Evolutionary conservation across 2,329 filamentous ascomycete species (phyloP).

Genomic region (Podosphaera fusca): DNA sequence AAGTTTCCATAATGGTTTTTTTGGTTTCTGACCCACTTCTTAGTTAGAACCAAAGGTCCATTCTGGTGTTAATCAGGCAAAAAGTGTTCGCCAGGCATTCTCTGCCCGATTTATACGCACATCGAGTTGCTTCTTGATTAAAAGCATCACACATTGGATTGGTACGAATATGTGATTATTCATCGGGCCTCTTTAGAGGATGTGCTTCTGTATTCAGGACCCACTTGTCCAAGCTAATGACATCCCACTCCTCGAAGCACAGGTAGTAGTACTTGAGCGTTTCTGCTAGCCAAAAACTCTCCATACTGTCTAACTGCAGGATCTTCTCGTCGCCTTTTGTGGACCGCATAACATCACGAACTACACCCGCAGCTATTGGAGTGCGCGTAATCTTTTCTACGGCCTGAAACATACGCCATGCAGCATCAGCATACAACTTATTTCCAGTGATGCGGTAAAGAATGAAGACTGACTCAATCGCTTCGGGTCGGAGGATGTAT

Average conservation of each 20-base stretch:
- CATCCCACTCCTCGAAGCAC: conserved; percentile 23
- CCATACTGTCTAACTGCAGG: conserved; percentile 27
- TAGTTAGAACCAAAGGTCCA: too few species aligned
- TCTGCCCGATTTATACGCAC: too few species aligned
- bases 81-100: too few species aligned
- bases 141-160: too few species aligned
- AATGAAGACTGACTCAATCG: conserved; percentile 44
- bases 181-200: conserved; percentile 10
- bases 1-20: too few species aligned
- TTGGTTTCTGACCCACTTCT: too few species aligned
- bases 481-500: conserved; percentile 37
- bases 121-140: too few species aligned
- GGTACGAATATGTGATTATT: neutral
- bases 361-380: conserved; percentile 20
- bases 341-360: conserved; percentile 18
- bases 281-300: conserved; percentile 40
- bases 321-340: conserved; percentile 16
- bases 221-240: conserved; percentile 36
- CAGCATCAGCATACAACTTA: conserved; percentile 19
- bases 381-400: conserved; percentile 22
- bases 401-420: conserved; percentile 26
- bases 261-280: conserved; percentile 41
- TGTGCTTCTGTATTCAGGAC: conserved; percentile 22
- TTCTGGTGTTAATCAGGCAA: too few species aligned
- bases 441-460: conserved; percentile 21